phyloP scores from a whole-genome alignment of 305 asterid species.

The Solanum aculeatissimum region DNA sequence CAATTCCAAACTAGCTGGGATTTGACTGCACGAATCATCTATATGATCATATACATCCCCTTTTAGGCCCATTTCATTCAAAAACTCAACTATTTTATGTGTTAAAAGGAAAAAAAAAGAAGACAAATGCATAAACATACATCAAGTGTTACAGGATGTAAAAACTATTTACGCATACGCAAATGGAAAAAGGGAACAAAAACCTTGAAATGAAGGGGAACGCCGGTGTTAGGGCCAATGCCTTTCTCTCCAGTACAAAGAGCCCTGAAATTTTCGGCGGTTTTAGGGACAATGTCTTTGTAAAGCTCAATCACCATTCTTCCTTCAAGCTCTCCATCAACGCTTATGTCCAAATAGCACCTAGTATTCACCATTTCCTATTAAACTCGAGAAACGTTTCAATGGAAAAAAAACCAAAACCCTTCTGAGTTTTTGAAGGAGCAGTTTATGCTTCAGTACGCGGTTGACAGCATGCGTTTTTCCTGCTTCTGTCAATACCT shows the following conservation, averaged over 20 bases:
- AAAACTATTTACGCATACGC: not conserved
- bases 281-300: slow-evolving; percentile 46
- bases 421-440: not conserved
- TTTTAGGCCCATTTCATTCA: not conserved
- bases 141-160: not conserved
- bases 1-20: not conserved
- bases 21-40: not conserved
- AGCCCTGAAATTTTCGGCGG: slow-evolving; percentile 72
- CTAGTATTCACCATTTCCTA: slow-evolving; percentile 35
- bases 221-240: slow-evolving; percentile 36
- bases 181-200: not conserved
- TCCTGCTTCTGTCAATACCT: not conserved
- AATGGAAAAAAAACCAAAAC: not conserved
- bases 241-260: slow-evolving; percentile 80
- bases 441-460: not conserved
- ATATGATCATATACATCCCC: not conserved
- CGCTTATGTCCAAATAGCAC: slow-evolving; percentile 52
- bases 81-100: not conserved
- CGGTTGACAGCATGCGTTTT: not conserved
- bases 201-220: slow-evolving; percentile 67
- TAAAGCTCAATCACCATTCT: slow-evolving; percentile 49
- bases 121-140: not conserved
- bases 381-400: not conserved
- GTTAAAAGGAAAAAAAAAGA: not conserved
- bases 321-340: slow-evolving; percentile 61